Evolutionary conservation across 2,329 filamentous ascomycete species (phyloP).

Genomic region (Fusarium continuum): DNA sequence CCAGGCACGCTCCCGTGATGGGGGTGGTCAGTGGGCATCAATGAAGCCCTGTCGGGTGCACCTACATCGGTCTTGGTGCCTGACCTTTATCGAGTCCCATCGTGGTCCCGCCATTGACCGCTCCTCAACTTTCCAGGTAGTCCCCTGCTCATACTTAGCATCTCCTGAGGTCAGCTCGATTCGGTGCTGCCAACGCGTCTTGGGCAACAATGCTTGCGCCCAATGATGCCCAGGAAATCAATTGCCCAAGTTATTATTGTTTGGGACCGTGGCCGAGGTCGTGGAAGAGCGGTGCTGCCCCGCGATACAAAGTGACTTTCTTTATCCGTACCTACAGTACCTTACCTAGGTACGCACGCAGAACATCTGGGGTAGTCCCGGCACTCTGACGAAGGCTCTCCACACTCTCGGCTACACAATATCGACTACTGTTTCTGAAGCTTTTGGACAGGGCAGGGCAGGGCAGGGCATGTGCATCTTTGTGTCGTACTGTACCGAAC

Average conservation of each 20-base stretch:
- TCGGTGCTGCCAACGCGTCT: slow-evolving; percentile 43
- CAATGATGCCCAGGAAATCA: slow-evolving; percentile 45
- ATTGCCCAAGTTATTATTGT: slow-evolving; percentile 24
- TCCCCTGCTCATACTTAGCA: slow-evolving; percentile 46
- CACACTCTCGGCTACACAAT: slow-evolving; percentile 33
- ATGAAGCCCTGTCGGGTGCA: slow-evolving; percentile 42
- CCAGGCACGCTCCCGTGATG: slow-evolving; percentile 33
- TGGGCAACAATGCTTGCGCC: slow-evolving; percentile 50
- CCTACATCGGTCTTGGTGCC: slow-evolving; percentile 44
- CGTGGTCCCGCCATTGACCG: slow-evolving; percentile 45
- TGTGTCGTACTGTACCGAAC: not conserved
- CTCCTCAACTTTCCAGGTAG: slow-evolving; percentile 47
- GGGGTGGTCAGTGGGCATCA: slow-evolving; percentile 44
- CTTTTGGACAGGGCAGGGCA: too few species aligned
- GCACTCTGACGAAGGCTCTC: slow-evolving; percentile 29
- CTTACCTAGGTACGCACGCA: slow-evolving; percentile 12
- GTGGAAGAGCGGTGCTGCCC: slow-evolving; percentile 31
- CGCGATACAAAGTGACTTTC: slow-evolving; percentile 20
- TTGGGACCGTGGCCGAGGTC: slow-evolving; percentile 26
- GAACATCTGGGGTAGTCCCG: slow-evolving; percentile 45
- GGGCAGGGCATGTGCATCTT: not conserved
- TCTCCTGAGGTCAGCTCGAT: slow-evolving; percentile 44
- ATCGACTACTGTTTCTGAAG: slow-evolving; percentile 13
- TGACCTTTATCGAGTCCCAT: slow-evolving; percentile 37
- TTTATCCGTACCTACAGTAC: not conserved